These are phyloP conservation scores for Prunus dulcis DNA, from an alignment of 306 rosid genomes.

Conservation along the genomic window DNA sequence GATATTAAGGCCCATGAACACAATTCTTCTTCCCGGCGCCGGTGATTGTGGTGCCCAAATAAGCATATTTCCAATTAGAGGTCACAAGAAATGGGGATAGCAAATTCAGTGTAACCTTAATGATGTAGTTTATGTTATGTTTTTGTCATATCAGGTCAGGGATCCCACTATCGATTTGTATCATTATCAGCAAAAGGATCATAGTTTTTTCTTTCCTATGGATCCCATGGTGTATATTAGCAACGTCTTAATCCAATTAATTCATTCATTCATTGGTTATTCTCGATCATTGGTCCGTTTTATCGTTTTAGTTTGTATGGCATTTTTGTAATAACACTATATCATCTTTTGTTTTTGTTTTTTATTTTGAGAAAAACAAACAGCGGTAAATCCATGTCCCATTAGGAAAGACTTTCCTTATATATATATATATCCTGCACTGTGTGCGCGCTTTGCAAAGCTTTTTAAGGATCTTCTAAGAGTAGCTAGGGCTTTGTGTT, in stretches of 20 bases:
- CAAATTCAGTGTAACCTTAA: neutral
- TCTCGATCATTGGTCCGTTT: neutral
- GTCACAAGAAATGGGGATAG: neutral
- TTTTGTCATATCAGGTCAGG: neutral
- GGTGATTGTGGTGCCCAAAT: neutral
- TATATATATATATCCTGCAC: too few species aligned
- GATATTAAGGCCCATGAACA: slow-evolving; percentile 59
- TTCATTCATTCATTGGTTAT: neutral
- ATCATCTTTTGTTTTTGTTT: too few species aligned
- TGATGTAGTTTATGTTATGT: neutral
- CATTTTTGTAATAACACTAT: too few species aligned
- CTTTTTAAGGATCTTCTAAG: too few species aligned
- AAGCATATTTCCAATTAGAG: neutral
- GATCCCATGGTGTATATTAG: neutral
- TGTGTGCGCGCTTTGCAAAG: too few species aligned
- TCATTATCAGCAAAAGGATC: neutral
- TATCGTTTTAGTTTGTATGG: too few species aligned
- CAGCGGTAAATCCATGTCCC: too few species aligned
- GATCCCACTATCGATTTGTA: neutral
- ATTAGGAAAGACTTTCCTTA: too few species aligned
- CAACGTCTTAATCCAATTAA: neutral
- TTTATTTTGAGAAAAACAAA: too few species aligned
- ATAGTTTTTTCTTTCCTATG: neutral
- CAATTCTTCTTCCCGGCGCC: slow-evolving; percentile 9
- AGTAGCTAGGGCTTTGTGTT: too few species aligned